Percentiles rank a stretch among this genome's conserved stretches.
Evolutionary conservation across 441 rosid genomes (phyloP).

Genomic region (Theobroma grandiflorum): DNA sequence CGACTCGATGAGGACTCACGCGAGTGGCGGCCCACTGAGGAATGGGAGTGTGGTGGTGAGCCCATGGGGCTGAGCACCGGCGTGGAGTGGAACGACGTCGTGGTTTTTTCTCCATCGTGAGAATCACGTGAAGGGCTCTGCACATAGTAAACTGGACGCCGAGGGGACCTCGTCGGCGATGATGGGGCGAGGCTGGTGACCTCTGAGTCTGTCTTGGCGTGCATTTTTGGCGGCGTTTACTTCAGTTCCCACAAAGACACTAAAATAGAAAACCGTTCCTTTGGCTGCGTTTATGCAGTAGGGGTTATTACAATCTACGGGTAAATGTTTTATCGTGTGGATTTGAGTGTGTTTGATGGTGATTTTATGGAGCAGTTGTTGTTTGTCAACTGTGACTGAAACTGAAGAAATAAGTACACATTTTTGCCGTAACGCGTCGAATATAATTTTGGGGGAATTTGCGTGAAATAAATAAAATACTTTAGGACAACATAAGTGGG

Average conservation of each 20-base stretch:
- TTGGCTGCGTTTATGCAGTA: background rate
- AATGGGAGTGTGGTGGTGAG: constrained; percentile 93
- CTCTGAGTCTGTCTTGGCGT: constrained; percentile 93
- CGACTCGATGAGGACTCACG: constrained; percentile 90
- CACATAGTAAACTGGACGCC: constrained; percentile 89
- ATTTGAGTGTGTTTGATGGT: background rate
- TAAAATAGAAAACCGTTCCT: background rate
- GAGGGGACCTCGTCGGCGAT: constrained; percentile 88
- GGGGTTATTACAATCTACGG: background rate
- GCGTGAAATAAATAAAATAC: background rate
- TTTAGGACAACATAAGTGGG: background rate
- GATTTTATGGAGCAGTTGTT: background rate
- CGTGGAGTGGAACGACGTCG: constrained; percentile 94
- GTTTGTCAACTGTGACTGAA: background rate
- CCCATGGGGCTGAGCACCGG: constrained; percentile 89
- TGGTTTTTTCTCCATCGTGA: constrained; percentile 95
- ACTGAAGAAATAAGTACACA: background rate
- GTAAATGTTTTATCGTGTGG: background rate
- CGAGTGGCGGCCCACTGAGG: constrained; percentile 88
- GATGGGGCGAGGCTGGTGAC: constrained; percentile 88
- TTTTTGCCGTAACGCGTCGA: constrained; percentile 25
- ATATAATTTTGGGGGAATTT: background rate
- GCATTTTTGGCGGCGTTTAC: constrained; percentile 54
- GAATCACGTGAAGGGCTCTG: constrained; percentile 96
- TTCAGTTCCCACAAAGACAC: background rate